These are phyloP conservation scores for Phytophthora parvispora DNA, from an alignment of 352 stramenopile species.

Conservation along the genomic window DNA sequence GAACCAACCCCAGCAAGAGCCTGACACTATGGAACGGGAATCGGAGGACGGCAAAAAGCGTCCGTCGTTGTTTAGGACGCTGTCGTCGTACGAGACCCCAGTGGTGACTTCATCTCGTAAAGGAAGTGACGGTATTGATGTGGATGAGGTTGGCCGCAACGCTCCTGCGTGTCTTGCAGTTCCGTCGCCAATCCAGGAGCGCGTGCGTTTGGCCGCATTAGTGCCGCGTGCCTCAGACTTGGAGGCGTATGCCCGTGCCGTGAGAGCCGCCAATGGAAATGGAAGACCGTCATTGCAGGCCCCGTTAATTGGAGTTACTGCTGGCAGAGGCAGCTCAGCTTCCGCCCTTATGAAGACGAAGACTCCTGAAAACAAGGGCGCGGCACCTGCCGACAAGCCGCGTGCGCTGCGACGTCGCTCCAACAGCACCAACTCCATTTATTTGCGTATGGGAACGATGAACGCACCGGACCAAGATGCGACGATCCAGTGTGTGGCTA, in stretches of 20 bases:
- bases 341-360: slow-evolving; percentile 26
- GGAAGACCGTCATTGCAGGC: slow-evolving; percentile 26
- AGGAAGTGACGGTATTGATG: slow-evolving; percentile 49
- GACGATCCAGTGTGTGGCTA: slow-evolving; percentile 97
- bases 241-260: slow-evolving; percentile 59
- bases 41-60: slow-evolving; percentile 56
- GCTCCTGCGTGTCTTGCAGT: slow-evolving; percentile 32
- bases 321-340: slow-evolving; percentile 27
- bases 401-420: slow-evolving; percentile 85
- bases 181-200: slow-evolving; percentile 77
- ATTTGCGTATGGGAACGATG: slow-evolving; percentile 94
- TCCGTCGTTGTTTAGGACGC: slow-evolving; percentile 71
- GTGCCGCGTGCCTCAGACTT: slow-evolving; percentile 62
- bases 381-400: slow-evolving; percentile 36
- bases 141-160: slow-evolving; percentile 28
- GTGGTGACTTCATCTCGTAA: slow-evolving; percentile 55
- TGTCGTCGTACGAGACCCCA: slow-evolving; percentile 86
- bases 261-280: slow-evolving; percentile 28
- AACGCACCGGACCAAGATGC: slow-evolving; percentile 96
- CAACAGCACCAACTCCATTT: slow-evolving; percentile 97
- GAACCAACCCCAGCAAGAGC: slow-evolving; percentile 42
- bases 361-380: slow-evolving; percentile 15
- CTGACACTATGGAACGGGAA: slow-evolving; percentile 44
- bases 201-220: slow-evolving; percentile 62
- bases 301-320: slow-evolving; percentile 26